A percentile compares a stretch with the other conserved stretches of the same genome.
Evolutionary conservation across 345 rosid species (phyloP).

Genomic region (Camelina hispida): DNA sequence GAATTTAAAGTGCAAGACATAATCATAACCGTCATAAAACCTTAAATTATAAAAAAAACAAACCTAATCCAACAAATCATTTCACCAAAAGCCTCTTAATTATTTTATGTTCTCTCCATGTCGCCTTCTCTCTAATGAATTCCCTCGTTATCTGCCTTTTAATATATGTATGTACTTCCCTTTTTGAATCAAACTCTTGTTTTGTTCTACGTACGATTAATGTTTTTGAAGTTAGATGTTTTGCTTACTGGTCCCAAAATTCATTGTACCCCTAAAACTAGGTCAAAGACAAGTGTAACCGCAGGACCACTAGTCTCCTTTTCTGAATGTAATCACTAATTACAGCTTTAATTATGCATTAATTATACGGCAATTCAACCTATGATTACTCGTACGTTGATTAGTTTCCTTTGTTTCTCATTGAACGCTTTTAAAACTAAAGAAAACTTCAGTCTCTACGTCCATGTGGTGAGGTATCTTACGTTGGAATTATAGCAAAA

Average conservation of each 20-base stretch:
- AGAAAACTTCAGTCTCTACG: conserved; percentile 6
- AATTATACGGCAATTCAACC: conserved; percentile 18
- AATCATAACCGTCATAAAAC: conserved; percentile 54
- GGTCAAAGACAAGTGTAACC: conserved; percentile 20
- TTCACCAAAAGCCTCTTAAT: conserved; percentile 31
- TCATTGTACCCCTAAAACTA: conserved; percentile 35
- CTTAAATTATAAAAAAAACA: conserved; percentile 41
- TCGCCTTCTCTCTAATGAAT: conserved; percentile 18
- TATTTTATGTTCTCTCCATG: conserved; percentile 35
- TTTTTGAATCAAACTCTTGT: conserved; percentile 35
- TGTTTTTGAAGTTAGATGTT: conserved; percentile 22
- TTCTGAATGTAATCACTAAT: conserved; percentile 31
- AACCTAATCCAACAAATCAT: conserved; percentile 42
- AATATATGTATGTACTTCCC: neutral
- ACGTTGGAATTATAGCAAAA: neutral
- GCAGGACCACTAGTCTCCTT: conserved; percentile 43
- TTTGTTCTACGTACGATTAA: conserved; percentile 26
- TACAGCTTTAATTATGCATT: conserved; percentile 42
- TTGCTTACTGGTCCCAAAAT: conserved; percentile 46
- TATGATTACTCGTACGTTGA: conserved; percentile 33
- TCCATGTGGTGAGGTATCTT: neutral
- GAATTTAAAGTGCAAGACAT: conserved; percentile 59
- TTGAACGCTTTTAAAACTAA: neutral
- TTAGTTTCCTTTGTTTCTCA: neutral
- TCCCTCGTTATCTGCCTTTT: conserved; percentile 26